Evolutionary conservation across 352 stramenopile genomes (phyloP).

Genomic region (Ophiocytium majus): DNA sequence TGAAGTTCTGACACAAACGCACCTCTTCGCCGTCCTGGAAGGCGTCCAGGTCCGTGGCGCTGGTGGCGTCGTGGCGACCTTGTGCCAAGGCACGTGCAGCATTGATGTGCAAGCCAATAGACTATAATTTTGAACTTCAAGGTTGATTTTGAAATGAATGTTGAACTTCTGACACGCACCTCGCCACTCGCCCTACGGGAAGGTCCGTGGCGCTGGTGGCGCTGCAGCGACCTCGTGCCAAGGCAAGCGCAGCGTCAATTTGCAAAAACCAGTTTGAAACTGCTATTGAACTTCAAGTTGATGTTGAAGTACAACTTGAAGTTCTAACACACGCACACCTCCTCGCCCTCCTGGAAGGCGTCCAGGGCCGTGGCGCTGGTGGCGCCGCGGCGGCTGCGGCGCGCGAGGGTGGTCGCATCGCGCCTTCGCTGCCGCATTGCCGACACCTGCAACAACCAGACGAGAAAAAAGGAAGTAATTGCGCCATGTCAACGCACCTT

Average conservation of each 20-base stretch:
- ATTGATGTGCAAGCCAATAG: neutral
- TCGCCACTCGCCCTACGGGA: neutral
- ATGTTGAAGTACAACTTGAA: too few relatives aligned
- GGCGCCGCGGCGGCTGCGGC: neutral
- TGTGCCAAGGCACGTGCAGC: neutral
- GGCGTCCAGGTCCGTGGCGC: neutral
- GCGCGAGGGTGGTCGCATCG: neutral
- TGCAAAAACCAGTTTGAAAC: neutral
- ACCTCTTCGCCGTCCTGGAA: constrained; percentile 19
- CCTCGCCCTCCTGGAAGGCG: neutral
- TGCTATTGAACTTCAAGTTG: neutral
- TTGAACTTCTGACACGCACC: too few relatives aligned
- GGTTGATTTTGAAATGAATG: too few relatives aligned
- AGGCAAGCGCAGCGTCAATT: neutral
- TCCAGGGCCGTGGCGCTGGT: neutral
- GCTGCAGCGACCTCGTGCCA: neutral
- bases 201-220: neutral
- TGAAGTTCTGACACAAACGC: too few relatives aligned
- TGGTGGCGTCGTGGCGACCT: neutral
- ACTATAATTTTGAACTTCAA: neutral
- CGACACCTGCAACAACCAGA: constrained; percentile 27
- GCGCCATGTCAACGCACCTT: too few relatives aligned
- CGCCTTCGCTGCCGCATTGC: constrained; percentile 10
- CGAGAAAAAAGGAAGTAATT: too few relatives aligned
- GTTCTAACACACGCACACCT: constrained; percentile 19